phyloP scores from a whole-genome alignment of 352 stramenopile genomes.

The Phytophthora rubi region DNA sequence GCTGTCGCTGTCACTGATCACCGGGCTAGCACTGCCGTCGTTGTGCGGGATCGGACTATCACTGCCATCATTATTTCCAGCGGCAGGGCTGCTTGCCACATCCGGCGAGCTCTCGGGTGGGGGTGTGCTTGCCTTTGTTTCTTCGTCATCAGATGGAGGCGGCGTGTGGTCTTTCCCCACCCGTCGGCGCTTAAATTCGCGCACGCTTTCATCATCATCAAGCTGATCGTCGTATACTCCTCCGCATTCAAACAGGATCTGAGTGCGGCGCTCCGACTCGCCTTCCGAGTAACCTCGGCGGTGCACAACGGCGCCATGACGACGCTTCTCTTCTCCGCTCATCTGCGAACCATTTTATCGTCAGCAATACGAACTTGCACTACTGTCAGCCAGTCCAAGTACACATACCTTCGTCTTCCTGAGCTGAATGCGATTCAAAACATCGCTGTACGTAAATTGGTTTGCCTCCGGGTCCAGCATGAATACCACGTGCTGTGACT shows the following conservation, averaged over 20 bases:
- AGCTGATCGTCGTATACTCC: slow-evolving; percentile 72
- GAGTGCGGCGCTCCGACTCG: slow-evolving; percentile 62
- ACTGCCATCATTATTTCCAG: slow-evolving; percentile 31
- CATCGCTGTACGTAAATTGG: slow-evolving; percentile 80
- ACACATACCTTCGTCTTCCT: slow-evolving; percentile 80
- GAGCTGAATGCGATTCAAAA: slow-evolving; percentile 79
- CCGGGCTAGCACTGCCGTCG: slow-evolving; percentile 60
- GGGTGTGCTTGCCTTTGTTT: slow-evolving; percentile 50
- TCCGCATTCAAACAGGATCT: slow-evolving; percentile 69
- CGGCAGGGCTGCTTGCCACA: slow-evolving; percentile 27
- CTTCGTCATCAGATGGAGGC: slow-evolving; percentile 41
- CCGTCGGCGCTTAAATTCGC: slow-evolving; percentile 69
- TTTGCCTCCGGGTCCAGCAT: slow-evolving; percentile 78
- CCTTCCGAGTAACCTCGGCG: slow-evolving; percentile 76
- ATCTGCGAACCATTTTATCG: slow-evolving; percentile 34
- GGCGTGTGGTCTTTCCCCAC: slow-evolving; percentile 29
- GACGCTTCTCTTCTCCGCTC: slow-evolving; percentile 79
- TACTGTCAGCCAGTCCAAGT: not conserved
- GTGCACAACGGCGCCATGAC: slow-evolving; percentile 76
- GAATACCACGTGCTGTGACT: slow-evolving; percentile 83
- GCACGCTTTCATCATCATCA: slow-evolving; percentile 69
- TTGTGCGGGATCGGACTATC: slow-evolving; percentile 34
- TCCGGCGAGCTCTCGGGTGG: slow-evolving; percentile 30
- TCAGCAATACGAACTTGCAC: not conserved
- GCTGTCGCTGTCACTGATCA: slow-evolving; percentile 83